A percentile compares a stretch with the other conserved stretches of the same genome.
Evolutionary conservation across 1,284 basidiomycete genomes (phyloP).

Genomic region (Hortiboletus rubellus): DNA sequence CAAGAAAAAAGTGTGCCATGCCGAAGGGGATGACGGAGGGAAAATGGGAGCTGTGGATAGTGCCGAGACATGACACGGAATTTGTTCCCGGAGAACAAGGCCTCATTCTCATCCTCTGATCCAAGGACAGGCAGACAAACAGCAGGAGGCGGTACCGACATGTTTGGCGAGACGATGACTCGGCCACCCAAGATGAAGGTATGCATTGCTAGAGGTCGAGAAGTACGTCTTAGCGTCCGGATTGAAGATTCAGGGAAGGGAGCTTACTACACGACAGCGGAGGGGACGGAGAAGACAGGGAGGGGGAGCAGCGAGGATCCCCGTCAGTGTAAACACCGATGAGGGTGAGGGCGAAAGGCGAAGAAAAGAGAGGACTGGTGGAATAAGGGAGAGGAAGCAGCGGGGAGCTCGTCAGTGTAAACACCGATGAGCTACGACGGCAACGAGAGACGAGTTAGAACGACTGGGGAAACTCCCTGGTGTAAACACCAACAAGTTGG

Average conservation of each 20-base stretch:
- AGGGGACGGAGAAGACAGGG: too few species aligned
- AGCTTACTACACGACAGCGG: too few species aligned
- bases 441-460: background rate
- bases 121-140: background rate
- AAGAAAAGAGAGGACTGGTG: too few species aligned
- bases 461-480: background rate
- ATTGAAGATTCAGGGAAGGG: too few species aligned
- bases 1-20: constrained; percentile 9
- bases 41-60: constrained; percentile 6
- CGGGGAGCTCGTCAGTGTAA: background rate
- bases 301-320: too few species aligned
- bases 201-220: background rate
- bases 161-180: constrained; percentile 3
- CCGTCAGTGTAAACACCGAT: too few species aligned
- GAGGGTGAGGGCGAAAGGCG: too few species aligned
- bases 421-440: background rate
- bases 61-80: background rate
- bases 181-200: background rate
- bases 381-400: too few species aligned
- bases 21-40: background rate
- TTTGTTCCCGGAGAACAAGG: background rate
- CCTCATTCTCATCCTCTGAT: background rate
- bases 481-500: background rate
- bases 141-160: background rate
- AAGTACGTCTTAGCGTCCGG: background rate